Evolutionary conservation across 2,329 filamentous ascomycete genomes (phyloP).

Genomic region (Xylaria sp.): DNA sequence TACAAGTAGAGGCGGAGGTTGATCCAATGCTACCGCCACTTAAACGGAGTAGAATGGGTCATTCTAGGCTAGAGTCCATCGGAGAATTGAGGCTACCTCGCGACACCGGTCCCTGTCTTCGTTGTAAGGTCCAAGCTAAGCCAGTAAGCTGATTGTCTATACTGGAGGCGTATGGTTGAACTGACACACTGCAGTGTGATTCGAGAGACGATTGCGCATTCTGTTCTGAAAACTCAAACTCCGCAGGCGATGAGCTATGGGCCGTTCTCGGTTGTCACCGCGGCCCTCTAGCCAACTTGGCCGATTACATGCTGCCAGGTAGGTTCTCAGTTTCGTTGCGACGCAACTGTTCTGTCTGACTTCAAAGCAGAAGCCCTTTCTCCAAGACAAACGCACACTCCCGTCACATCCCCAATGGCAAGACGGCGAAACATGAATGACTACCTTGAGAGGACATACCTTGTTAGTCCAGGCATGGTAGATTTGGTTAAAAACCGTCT

Average conservation of each 20-base stretch:
- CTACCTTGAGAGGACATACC: constrained; percentile 59
- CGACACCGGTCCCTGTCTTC: constrained; percentile 61
- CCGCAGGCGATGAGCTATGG: constrained; percentile 59
- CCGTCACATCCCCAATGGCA: constrained; percentile 61
- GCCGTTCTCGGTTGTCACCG: constrained; percentile 62
- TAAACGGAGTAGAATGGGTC: constrained; percentile 63
- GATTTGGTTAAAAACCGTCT: constrained; percentile 57
- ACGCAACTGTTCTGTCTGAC: constrained; percentile 38
- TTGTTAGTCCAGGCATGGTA: constrained; percentile 53
- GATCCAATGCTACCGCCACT: constrained; percentile 65
- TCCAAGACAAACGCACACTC: constrained; percentile 61
- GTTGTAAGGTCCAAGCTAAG: constrained; percentile 60
- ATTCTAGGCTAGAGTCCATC: constrained; percentile 66
- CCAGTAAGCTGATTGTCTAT: constrained; percentile 52
- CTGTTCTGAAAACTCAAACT: constrained; percentile 54
- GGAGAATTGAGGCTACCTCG: constrained; percentile 63
- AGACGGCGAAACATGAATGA: constrained; percentile 63
- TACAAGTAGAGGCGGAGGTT: constrained; percentile 58
- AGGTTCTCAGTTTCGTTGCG: constrained; percentile 35
- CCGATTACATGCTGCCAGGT: constrained; percentile 63
- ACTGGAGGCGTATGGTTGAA: constrained; percentile 3
- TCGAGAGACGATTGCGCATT: constrained; percentile 60
- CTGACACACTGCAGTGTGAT: constrained; percentile 59
- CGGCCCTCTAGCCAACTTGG: constrained; percentile 58
- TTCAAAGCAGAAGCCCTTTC: constrained; percentile 55